phyloP scores from a whole-genome alignment of 2,329 filamentous ascomycete species.

The Myriangium duriaei region DNA sequence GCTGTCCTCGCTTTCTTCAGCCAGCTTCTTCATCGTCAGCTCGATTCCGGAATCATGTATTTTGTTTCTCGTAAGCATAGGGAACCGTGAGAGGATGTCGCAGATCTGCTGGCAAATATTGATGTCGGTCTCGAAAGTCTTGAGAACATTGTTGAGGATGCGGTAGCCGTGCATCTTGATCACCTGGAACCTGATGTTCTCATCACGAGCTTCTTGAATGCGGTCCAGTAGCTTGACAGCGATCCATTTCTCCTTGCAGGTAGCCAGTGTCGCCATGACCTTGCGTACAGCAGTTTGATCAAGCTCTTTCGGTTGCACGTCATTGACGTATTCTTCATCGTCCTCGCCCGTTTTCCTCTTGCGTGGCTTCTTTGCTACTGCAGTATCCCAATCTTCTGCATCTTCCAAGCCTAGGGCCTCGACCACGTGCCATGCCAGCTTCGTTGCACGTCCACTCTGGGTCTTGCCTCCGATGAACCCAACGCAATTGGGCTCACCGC shows the following conservation, averaged over 20 bases:
- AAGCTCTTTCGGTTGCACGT: conserved; percentile 65
- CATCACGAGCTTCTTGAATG: conserved; percentile 76
- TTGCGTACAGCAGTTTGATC: conserved; percentile 78
- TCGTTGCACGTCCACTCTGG: conserved; percentile 76
- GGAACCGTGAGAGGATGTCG: conserved; percentile 77
- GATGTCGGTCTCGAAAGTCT: conserved; percentile 74
- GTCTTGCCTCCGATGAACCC: conserved; percentile 97
- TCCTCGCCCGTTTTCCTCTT: conserved; percentile 88
- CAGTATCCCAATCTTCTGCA: conserved; percentile 80
- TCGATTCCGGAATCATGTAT: conserved; percentile 95
- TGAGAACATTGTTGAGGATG: conserved; percentile 77
- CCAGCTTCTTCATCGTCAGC: conserved; percentile 57
- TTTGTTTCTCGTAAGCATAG: conserved; percentile 88
- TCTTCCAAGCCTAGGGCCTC: conserved; percentile 94
- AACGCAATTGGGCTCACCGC: conserved; percentile 84
- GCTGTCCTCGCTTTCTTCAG: conserved; percentile 51
- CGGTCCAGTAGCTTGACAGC: conserved; percentile 85
- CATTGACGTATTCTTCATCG: conserved; percentile 91
- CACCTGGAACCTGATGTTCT: conserved; percentile 74
- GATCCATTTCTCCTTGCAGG: conserved; percentile 99
- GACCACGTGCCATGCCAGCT: conserved; percentile 76
- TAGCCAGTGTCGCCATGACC: conserved; percentile 92
- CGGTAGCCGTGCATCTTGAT: conserved; percentile 96
- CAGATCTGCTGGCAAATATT: conserved; percentile 84
- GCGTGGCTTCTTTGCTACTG: conserved; percentile 76